phyloP scores from a whole-genome alignment of 495 filamentous ascomycete genomes.

The Ascobolus immersus region DNA sequence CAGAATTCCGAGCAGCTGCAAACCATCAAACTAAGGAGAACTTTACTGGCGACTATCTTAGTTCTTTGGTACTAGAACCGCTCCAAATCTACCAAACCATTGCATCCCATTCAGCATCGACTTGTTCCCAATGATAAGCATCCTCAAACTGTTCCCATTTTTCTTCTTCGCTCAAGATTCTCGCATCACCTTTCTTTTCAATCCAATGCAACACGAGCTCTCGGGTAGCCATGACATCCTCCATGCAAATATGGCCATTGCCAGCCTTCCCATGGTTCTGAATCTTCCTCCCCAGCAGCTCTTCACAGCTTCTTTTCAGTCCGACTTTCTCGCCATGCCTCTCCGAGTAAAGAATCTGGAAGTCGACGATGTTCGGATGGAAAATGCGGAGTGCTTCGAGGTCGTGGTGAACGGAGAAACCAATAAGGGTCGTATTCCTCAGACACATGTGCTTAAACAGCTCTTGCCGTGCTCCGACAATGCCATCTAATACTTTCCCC shows the following conservation, averaged over 20 bases:
- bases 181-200: slow-evolving; percentile 10
- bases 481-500: slow-evolving; percentile 19
- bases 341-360: slow-evolving; percentile 9
- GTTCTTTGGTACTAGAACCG: too few species aligned
- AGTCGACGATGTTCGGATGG: slow-evolving; percentile 21
- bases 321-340: too few species aligned
- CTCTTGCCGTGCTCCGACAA: slow-evolving; percentile 18
- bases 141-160: too few species aligned
- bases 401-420: slow-evolving; percentile 22
- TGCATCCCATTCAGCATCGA: too few species aligned
- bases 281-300: slow-evolving; percentile 16
- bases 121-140: too few species aligned
- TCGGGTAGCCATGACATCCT: slow-evolving; percentile 20
- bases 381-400: slow-evolving; percentile 22
- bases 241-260: slow-evolving; percentile 19
- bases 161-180: too few species aligned
- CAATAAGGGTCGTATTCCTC: slow-evolving; percentile 22
- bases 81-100: too few species aligned
- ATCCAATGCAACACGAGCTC: slow-evolving; percentile 21
- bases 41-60: too few species aligned
- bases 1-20: too few species aligned
- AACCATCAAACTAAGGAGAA: too few species aligned
- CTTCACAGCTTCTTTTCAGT: slow-evolving; percentile 10
- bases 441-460: slow-evolving; percentile 22
- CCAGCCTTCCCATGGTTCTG: slow-evolving; percentile 14